A percentile compares a stretch with the other conserved stretches of the same genome.
Conservation (phyloP, 208 protist species). For the Trypanosoma rangeli region DNA sequence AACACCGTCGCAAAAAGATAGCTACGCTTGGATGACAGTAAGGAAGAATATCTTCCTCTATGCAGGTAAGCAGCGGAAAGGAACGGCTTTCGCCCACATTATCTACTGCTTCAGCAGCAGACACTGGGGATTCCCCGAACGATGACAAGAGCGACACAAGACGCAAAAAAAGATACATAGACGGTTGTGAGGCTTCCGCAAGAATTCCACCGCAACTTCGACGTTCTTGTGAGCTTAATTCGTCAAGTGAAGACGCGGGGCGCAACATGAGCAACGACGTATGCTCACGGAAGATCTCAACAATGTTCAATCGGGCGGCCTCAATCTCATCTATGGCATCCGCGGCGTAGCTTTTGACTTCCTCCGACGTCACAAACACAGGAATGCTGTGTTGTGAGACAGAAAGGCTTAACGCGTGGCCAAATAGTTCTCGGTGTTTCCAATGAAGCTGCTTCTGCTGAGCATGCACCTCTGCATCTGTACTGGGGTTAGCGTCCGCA, state of each 20-base stretch:
- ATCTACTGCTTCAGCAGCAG: not conserved
- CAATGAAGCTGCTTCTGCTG: constrained; percentile 12
- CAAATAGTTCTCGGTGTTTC: constrained; percentile 29
- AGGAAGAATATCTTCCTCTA: constrained; percentile 32
- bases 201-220: constrained; percentile 13
- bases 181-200: constrained; percentile 23
- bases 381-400: constrained; percentile 24
- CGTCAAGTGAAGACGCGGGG: not conserved
- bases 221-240: not conserved
- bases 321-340: constrained; percentile 21
- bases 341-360: constrained; percentile 8
- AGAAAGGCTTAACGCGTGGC: constrained; percentile 13
- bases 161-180: constrained; percentile 32
- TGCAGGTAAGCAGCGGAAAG: constrained; percentile 28
- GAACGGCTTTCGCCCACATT: not conserved
- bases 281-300: constrained; percentile 46
- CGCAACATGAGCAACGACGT: constrained; percentile 30
- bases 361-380: constrained; percentile 23
- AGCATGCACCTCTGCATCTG: not conserved
- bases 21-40: constrained; percentile 34
- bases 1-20: constrained; percentile 24
- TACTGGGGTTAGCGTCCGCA: not conserved
- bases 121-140: constrained; percentile 18
- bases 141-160: constrained; percentile 31
- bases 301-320: not conserved